Conservation (phyloP, 805 yeast species). For the Ogataea paraovalis region DNA sequence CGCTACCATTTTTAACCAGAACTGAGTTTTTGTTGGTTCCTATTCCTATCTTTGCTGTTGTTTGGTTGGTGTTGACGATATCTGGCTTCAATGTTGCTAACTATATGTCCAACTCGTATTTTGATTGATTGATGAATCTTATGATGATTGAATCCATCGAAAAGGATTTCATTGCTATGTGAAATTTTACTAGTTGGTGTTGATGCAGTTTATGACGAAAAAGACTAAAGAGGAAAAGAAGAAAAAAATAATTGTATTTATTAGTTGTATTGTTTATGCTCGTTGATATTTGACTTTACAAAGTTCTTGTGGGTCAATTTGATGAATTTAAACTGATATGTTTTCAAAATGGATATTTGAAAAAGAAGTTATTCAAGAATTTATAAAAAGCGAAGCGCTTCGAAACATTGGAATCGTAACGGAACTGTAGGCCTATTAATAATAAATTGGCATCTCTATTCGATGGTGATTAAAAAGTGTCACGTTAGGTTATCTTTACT, state of each 20-base stretch:
- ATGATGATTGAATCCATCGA: no score
- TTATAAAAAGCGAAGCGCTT: no score
- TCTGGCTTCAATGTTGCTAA: slow-evolving; percentile 73
- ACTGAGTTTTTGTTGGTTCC: slow-evolving; percentile 63
- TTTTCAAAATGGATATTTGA: neutral
- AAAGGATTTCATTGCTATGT: neutral
- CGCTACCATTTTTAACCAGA: slow-evolving; percentile 61
- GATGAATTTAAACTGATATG: neutral
- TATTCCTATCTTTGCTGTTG: slow-evolving; percentile 52
- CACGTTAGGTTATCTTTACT: no score
- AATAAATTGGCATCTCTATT: no score
- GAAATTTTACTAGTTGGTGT: neutral
- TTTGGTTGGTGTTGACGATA: slow-evolving; percentile 55
- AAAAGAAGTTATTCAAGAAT: neutral
- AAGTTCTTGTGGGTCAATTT: neutral
- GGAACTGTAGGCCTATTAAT: no score
- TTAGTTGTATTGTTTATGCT: neutral
- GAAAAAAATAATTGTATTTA: neutral
- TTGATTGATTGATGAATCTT: slow-evolving; percentile 13
- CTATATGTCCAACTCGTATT: slow-evolving; percentile 46
- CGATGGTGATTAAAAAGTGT: no score
- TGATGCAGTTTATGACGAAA: neutral
- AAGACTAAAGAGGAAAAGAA: neutral
- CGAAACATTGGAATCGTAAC: no score
- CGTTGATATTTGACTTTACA: neutral